phyloP scores from a whole-genome alignment of 2,329 filamentous ascomycete species.

The Colletotrichum paranaense region DNA sequence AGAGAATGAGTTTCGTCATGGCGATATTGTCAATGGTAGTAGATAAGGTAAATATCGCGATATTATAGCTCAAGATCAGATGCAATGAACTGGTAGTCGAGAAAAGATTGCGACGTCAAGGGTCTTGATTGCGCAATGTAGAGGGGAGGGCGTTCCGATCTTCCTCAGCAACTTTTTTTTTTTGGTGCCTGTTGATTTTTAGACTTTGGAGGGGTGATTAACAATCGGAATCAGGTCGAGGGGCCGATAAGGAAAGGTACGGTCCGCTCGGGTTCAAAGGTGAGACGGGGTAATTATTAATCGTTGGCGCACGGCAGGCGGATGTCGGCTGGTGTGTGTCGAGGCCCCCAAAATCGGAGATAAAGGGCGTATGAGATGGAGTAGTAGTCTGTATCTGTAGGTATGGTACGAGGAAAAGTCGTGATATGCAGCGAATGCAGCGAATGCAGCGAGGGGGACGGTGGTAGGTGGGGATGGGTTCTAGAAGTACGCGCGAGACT shows the following conservation, averaged over 20 bases:
- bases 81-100: neutral
- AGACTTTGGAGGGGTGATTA: conserved; percentile 29
- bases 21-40: conserved; percentile 34
- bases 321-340: conserved; percentile 7
- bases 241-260: conserved; percentile 24
- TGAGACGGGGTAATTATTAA: conserved; percentile 25
- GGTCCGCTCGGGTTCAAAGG: conserved; percentile 9
- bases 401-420: neutral
- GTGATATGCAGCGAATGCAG: conserved; percentile 5
- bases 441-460: neutral
- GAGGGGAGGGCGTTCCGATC: neutral
- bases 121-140: conserved; percentile 28
- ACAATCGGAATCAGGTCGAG: conserved; percentile 20
- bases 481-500: neutral
- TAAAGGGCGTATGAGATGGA: neutral
- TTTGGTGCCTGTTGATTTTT: conserved; percentile 5
- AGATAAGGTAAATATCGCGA: neutral
- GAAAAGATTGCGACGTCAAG: conserved; percentile 9
- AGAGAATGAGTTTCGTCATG: conserved; percentile 85
- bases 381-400: too few relatives aligned
- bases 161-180: conserved; percentile 1
- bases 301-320: conserved; percentile 15
- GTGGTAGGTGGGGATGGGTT: neutral
- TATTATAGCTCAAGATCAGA: neutral
- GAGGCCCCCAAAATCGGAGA: conserved; percentile 5